These are phyloP conservation scores for Beverwykella pulmonaria DNA, from an alignment of 495 filamentous ascomycete species.

Conservation along the genomic window DNA sequence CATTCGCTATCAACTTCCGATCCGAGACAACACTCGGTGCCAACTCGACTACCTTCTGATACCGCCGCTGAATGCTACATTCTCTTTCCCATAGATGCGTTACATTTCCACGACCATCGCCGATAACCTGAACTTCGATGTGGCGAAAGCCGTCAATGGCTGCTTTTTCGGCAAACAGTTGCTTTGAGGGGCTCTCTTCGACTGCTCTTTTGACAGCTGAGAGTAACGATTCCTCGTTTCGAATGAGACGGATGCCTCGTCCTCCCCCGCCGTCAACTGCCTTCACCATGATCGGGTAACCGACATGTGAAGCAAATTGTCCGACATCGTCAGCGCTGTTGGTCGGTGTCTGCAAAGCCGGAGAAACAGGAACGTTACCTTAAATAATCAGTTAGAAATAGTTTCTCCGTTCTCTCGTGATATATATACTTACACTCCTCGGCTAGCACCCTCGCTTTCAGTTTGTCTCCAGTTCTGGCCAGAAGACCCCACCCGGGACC, in stretches of 20 bases:
- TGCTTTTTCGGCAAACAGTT: conserved; percentile 54
- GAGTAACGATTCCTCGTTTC: conserved; percentile 36
- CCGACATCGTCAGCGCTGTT: conserved; percentile 46
- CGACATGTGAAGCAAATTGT: conserved; percentile 50
- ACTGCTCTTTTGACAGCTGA: conserved; percentile 40
- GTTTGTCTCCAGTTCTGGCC: conserved; percentile 58
- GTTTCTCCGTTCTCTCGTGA: background rate
- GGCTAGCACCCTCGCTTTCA: conserved; percentile 59
- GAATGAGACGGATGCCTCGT: conserved; percentile 46
- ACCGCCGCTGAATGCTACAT: conserved; percentile 48
- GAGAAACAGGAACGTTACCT: conserved; percentile 56
- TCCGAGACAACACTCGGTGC: conserved; percentile 52
- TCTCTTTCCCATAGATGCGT: conserved; percentile 49
- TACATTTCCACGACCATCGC: conserved; percentile 45
- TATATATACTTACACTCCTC: conserved; percentile 46
- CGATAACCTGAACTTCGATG: conserved; percentile 49
- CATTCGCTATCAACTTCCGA: conserved; percentile 45
- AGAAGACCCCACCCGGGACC: conserved; percentile 59
- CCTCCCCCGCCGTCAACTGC: conserved; percentile 49
- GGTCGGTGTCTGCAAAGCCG: conserved; percentile 53
- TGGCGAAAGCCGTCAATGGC: conserved; percentile 49
- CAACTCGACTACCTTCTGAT: conserved; percentile 49
- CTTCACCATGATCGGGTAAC: conserved; percentile 62
- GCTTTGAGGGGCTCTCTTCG: conserved; percentile 56
- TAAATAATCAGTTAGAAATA: background rate